A percentile compares a stretch with the other conserved stretches of the same genome.
Conservation (phyloP, 2,329 filamentous ascomycete genomes). For the Penicillium sp. region DNA sequence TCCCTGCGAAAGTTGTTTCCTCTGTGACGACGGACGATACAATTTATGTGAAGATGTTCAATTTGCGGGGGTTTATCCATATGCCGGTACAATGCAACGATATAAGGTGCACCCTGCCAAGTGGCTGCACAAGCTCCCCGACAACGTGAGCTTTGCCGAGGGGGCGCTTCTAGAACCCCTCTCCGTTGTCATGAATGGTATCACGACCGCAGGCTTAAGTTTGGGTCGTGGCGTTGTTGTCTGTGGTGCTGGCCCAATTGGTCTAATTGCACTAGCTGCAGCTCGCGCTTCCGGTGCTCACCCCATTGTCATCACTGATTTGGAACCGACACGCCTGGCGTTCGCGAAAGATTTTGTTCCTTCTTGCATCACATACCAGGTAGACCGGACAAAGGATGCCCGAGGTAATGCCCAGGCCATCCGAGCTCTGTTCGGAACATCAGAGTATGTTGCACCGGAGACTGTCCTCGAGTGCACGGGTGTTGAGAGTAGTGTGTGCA, state of each 20-base stretch:
- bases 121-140: conserved; percentile 43
- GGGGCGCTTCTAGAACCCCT: conserved; percentile 19
- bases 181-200: conserved; percentile 6
- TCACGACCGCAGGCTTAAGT: conserved; percentile 1
- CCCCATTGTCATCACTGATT: conserved; percentile 64
- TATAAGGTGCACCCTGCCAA: conserved; percentile 38
- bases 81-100: conserved; percentile 39
- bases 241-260: conserved; percentile 9
- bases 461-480: conserved; percentile 67
- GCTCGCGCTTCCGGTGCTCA: conserved; percentile 64
- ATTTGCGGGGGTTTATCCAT: conserved; percentile 44
- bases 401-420: conserved; percentile 56
- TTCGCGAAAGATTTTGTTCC: conserved; percentile 63
- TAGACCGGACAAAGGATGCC: conserved; percentile 48
- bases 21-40: conserved; percentile 41
- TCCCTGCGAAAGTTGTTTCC: conserved; percentile 36
- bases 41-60: conserved; percentile 44
- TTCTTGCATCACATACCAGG: conserved; percentile 54
- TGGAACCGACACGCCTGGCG: conserved; percentile 56
- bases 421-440: conserved; percentile 53
- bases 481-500: conserved; percentile 63
- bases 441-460: conserved; percentile 59
- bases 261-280: conserved; percentile 53
- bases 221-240: conserved; percentile 5
- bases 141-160: conserved; percentile 40